Conservation (phyloP, 257 asterid species). For the Galeopsis tetrahit region DNA sequence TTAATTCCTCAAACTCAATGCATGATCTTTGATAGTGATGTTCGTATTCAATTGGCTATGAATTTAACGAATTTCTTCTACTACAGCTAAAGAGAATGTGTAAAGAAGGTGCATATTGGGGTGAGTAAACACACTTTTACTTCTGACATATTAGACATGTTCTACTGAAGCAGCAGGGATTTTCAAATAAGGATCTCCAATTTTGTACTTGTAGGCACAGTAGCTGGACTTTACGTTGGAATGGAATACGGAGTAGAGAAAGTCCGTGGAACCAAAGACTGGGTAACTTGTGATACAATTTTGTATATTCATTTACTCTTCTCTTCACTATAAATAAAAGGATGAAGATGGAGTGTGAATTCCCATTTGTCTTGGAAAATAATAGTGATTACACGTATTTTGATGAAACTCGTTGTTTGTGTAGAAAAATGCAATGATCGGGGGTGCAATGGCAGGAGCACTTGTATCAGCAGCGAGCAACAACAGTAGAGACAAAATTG, state of each 20-base stretch:
- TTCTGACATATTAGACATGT: neutral
- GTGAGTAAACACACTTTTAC: slow-evolving; percentile 47
- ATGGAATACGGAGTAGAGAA: slow-evolving; percentile 69
- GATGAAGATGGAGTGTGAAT: neutral
- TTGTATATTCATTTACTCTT: neutral
- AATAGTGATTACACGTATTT: neutral
- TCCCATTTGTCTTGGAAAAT: neutral
- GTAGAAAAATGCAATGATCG: slow-evolving; percentile 64
- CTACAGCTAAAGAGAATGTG: slow-evolving; percentile 92
- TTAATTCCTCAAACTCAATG: neutral
- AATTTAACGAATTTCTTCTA: slow-evolving; percentile 30
- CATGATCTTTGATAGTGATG: neutral
- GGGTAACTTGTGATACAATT: slow-evolving; percentile 55
- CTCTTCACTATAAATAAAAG: neutral
- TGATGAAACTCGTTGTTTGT: neutral
- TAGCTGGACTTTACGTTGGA: slow-evolving; percentile 82
- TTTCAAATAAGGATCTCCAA: neutral
- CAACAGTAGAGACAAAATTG: slow-evolving; percentile 61
- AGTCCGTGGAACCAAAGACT: slow-evolving; percentile 77
- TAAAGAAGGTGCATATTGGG: slow-evolving; percentile 94
- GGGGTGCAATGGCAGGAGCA: slow-evolving; percentile 83
- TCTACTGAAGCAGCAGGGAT: neutral
- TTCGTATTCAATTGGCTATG: slow-evolving; percentile 1
- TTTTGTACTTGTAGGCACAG: slow-evolving; percentile 51
- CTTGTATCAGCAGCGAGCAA: slow-evolving; percentile 55